Base-by-base conservation (phyloP, 139 green algal species). In the Pycnococcus provasolii region DNA sequence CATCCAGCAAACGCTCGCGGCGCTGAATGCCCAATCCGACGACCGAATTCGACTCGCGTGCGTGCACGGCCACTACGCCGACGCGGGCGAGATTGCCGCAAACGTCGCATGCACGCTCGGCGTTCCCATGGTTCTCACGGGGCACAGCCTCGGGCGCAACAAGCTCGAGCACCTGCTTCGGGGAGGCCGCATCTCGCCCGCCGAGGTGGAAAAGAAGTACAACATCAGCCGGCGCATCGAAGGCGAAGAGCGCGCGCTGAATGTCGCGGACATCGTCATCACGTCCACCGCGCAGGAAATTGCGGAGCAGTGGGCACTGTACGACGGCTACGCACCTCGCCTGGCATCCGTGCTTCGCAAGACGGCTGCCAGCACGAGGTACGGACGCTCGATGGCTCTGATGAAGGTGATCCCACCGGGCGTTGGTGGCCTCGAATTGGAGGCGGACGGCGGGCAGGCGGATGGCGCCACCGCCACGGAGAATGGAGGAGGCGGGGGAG, bases 241-340 rank as follows among this genome's bases (percentile, higher is more conserved):
- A 73, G 91, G 76, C 0, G 91, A 97, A 83, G 91, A 97, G 77
- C 81, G 89, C 3, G 83, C 77, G 9, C 81, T 97, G 60, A 91
- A 96, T 71, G 67, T 74, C 0, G 86, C 90, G 1, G 61, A 84
- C 45, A 78, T 89, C 61, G 90, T 96, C 53, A 89, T 96, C 66
- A 95, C 89, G 6, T 87, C 74, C 58, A 96, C 90, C 1, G 71
- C 83, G 74, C 88, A 96, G 84, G 88, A 95, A 77, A 81, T 97
- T 41, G 83, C 88, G 50, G 81, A 95, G 74, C 91, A 97, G 78
- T 97, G 91, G 90, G 90, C 89, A 26, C 81, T 94, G 61, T 96
- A 96, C 72, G 81, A 96, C 66, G 90, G 90, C 48, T 95, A 84
- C 77, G 75, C 54, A 8, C 54, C 69, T 9, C 57, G 66, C 7